Base-by-base conservation (phyloP, 306 rosid genomes). In the apple (Malus domestica) region DNA sequence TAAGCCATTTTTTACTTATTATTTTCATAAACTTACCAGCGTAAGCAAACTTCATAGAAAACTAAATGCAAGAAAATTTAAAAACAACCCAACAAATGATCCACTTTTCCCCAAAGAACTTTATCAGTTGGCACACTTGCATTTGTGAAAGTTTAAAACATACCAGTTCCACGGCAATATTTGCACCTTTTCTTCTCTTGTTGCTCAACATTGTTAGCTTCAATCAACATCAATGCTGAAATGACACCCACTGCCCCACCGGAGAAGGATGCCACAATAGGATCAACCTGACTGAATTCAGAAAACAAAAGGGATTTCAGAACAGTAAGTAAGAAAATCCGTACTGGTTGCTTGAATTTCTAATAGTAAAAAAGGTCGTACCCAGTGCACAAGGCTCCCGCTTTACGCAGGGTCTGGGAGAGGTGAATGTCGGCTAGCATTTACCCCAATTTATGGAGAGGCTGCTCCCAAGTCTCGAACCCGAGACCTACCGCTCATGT, bases 241-340 rank as follows among this genome's bases (percentile, higher is more conserved):
- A 95, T 85, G 69, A 95, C 97, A 13, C 98, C 98, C 16, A 95
- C 97, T 9, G 98, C 96, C 49, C 98, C 98, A 49, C 98, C 98
- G 3, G 97, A 90, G 83, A 95, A 95, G 42, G 98, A 95, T 32
- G 98, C 97, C 80, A 95, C 96, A 67, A 95, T 95, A 46, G 98
- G 98, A 74, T 95, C 97, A 49, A 95, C 98, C 85, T 95, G 97
- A 85, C 98, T 95, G 91, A 73, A 68, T 68, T 60, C 29, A 46
- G 68, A 76, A 38, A 82, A 76, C 66, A 78, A 79, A 62, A 71
- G 20, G 35, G 60, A 3, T 76, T 76, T 75, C 30, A 76, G 69
- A 73, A 74, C 67, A 69, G 59, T 54, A 70, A 35, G 33, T 46
- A 67, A 78, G 76, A 25, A 85, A n/a, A 67, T 76, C 25, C 23